Percentiles rank a stretch among this genome's conserved stretches.
Conservation (phyloP, 306 rosid genomes). For the Styphnolobium japonicum region DNA sequence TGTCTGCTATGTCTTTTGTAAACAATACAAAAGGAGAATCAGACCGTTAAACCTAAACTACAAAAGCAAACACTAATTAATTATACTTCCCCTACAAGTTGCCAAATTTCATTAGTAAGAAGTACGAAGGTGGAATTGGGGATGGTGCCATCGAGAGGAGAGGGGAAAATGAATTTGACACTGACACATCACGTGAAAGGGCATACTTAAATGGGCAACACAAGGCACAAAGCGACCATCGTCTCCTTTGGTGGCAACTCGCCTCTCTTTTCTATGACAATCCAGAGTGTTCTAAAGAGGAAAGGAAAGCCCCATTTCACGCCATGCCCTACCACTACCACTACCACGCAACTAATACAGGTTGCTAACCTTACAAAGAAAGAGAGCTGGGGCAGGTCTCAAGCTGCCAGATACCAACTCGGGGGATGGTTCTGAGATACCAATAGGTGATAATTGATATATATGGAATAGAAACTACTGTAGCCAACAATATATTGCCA, state of each 20-base stretch:
- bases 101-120: neutral
- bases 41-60: neutral
- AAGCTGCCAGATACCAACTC: neutral
- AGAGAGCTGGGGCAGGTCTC: neutral
- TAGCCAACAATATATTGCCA: neutral
- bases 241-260: neutral
- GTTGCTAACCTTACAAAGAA: neutral
- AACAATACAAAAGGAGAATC: neutral
- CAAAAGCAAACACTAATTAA: neutral
- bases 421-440: neutral
- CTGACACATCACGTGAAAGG: constrained; percentile 32
- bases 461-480: neutral
- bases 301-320: neutral
- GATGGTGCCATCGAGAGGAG: neutral
- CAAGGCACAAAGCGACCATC: neutral
- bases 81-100: neutral
- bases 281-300: neutral
- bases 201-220: neutral
- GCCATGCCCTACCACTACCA: constrained; percentile 7
- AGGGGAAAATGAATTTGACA: neutral
- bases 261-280: neutral
- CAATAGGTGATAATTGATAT: neutral
- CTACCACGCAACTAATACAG: neutral
- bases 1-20: neutral
- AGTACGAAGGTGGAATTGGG: neutral